Base-by-base conservation (phyloP, 2,329 filamentous ascomycete species). In the Hirsutella minnesotensis region DNA sequence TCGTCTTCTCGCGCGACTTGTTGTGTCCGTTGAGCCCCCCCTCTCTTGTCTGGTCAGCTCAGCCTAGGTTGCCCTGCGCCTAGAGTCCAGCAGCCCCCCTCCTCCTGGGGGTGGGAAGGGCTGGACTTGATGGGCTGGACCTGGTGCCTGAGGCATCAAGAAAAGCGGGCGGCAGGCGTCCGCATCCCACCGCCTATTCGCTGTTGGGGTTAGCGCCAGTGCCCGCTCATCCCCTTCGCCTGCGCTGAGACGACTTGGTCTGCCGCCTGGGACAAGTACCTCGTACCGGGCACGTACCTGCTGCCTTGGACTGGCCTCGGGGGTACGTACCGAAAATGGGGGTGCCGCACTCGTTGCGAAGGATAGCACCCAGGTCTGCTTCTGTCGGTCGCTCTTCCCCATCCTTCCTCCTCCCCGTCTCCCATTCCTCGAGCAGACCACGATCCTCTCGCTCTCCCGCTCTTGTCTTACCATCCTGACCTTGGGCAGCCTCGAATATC, bases 371-470 rank as follows among this genome's bases (percentile, higher is more conserved):
- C 54, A 48, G 50, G 49, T 53, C 46, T 44, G 46, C 42, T 46
- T 46, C 56, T 55, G 57, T 62, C 58, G 59, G 57, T 61, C 58
- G 59, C 58, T 60, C 59, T 54, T 63, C 58, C 59, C 57, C 55
- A 53, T 59, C 54, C 47, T 50, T 46, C 56, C 54, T 53, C 55
- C 53, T 54, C 57, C 54, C 58, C 53, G 57, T 55, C 49, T 46
- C 48, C 51, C 56, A 53, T 53, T 58, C 55, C 53, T 56, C 55
- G 53, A 54, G 49, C 55, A 50, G 48, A 56, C 56, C 55, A 57
- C 55, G 56, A 62, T 57, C 53, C 50, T 49, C 45, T 50, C 46
- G 48, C 48, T 52, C 49, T 40, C 41, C 40, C 40, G 31, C 35
- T 45, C 43, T 27, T 45, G 31, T 45, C 44, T 41, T 36, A 39